These are phyloP conservation scores for Actinomortierella wolfii DNA, from an alignment of 371 early-diverging fungal species.

Conservation along the genomic window DNA sequence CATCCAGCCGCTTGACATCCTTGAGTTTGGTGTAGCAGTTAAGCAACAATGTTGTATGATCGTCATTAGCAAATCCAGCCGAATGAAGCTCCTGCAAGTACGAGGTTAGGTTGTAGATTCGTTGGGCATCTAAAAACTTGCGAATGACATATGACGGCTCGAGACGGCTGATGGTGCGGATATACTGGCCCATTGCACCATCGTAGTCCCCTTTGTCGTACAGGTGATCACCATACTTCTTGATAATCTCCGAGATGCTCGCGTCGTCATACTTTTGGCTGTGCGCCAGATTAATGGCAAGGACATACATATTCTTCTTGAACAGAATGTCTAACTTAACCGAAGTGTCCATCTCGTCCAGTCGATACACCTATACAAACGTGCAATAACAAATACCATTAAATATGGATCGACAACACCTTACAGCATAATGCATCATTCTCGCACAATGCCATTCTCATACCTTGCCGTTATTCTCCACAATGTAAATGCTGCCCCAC, in stretches of 20 bases:
- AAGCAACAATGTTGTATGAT: slow-evolving; percentile 93
- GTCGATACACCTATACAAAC: slow-evolving; percentile 66
- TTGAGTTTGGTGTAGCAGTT: slow-evolving; percentile 96
- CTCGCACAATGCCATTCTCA: no score
- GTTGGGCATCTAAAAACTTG: slow-evolving; percentile 94
- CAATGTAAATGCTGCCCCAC: slow-evolving; percentile 90
- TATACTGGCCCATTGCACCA: slow-evolving; percentile 89
- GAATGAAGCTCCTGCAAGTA: slow-evolving; percentile 91
- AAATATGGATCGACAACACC: neutral
- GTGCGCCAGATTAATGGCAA: slow-evolving; percentile 84
- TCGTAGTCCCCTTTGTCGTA: slow-evolving; percentile 90
- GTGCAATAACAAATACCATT: neutral
- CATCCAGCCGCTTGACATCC: slow-evolving; percentile 79
- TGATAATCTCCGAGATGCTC: slow-evolving; percentile 87
- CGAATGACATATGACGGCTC: slow-evolving; percentile 95
- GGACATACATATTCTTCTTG: slow-evolving; percentile 83
- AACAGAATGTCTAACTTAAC: slow-evolving; percentile 87
- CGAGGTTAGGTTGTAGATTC: slow-evolving; percentile 85
- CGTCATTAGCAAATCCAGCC: slow-evolving; percentile 82
- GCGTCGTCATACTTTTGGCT: slow-evolving; percentile 75
- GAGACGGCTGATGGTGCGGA: slow-evolving; percentile 89
- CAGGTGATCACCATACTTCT: slow-evolving; percentile 91
- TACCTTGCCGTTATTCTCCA: slow-evolving; percentile 82
- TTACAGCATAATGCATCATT: neutral
- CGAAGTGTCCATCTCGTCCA: slow-evolving; percentile 88